These are phyloP conservation scores for Escovopsis weberi DNA, from an alignment of 2,329 filamentous ascomycete genomes.

Conservation along the genomic window DNA sequence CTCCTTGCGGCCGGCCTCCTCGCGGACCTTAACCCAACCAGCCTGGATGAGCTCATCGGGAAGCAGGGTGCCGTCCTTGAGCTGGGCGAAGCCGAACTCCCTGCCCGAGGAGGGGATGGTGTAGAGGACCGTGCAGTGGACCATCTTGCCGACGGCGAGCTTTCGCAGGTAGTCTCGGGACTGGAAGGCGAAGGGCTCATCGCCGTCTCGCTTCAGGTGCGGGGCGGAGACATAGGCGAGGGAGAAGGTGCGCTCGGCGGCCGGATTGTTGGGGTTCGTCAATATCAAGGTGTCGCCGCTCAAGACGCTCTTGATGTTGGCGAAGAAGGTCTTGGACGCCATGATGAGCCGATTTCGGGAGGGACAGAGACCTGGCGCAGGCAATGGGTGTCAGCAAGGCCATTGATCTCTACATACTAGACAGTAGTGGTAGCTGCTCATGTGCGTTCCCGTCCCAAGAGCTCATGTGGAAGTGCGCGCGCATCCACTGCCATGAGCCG, in stretches of 20 bases:
- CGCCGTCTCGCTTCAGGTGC: slow-evolving; percentile 72
- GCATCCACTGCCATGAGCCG: no score
- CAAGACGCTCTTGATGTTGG: slow-evolving; percentile 82
- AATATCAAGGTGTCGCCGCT: slow-evolving; percentile 88
- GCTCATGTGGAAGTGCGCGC: neutral
- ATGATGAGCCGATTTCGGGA: slow-evolving; percentile 19
- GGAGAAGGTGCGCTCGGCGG: slow-evolving; percentile 73
- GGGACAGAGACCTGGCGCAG: slow-evolving; percentile 2
- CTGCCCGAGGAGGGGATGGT: slow-evolving; percentile 71
- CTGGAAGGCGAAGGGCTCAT: slow-evolving; percentile 86
- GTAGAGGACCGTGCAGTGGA: slow-evolving; percentile 78
- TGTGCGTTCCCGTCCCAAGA: neutral
- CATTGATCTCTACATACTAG: no score
- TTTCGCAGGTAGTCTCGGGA: slow-evolving; percentile 86
- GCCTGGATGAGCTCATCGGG: slow-evolving; percentile 75
- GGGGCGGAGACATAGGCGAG: slow-evolving; percentile 87
- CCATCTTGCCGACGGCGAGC: slow-evolving; percentile 68
- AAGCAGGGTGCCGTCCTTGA: slow-evolving; percentile 61
- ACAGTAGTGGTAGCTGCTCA: no score
- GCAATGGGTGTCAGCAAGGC: neutral
- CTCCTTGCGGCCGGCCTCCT: slow-evolving; percentile 86
- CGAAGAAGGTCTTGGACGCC: slow-evolving; percentile 39
- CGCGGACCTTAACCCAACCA: slow-evolving; percentile 85
- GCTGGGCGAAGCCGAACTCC: slow-evolving; percentile 71
- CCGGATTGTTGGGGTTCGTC: slow-evolving; percentile 64